A percentile compares a stretch with the other conserved stretches of the same genome.
Evolutionary conservation across 371 early-diverging fungal species (phyloP).

Genomic region (Apophysomyces trapeziformis): DNA sequence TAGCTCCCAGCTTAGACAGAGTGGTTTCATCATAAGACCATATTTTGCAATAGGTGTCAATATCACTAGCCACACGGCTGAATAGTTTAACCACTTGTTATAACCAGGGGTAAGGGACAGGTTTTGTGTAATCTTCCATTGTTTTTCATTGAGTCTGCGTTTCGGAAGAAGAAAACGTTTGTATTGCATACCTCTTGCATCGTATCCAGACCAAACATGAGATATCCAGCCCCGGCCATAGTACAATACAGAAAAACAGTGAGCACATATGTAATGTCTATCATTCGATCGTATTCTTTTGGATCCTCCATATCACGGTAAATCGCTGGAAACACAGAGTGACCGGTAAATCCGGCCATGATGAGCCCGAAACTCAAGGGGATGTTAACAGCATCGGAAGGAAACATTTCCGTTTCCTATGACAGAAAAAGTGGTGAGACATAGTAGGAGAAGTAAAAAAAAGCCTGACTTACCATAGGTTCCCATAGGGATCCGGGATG

Average conservation of each 20-base stretch:
- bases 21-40: slow-evolving; percentile 58
- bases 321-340: slow-evolving; percentile 71
- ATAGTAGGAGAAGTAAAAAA: neutral
- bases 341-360: slow-evolving; percentile 57
- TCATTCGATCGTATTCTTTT: slow-evolving; percentile 49
- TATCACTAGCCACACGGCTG: slow-evolving; percentile 60
- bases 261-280: slow-evolving; percentile 41
- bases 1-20: slow-evolving; percentile 54
- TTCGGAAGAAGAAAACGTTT: neutral
- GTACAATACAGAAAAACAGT: slow-evolving; percentile 33
- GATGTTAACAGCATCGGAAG: slow-evolving; percentile 29
- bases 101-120: slow-evolving; percentile 55
- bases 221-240: slow-evolving; percentile 60
- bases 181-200: slow-evolving; percentile 56
- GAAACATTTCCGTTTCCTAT: slow-evolving; percentile 42
- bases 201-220: slow-evolving; percentile 74
- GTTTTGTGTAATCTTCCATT: slow-evolving; percentile 62
- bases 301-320: slow-evolving; percentile 69
- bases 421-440: slow-evolving; percentile 8
- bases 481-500: slow-evolving; percentile 63
- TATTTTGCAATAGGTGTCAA: slow-evolving; percentile 71
- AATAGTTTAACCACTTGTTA: slow-evolving; percentile 43
- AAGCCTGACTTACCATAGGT: slow-evolving; percentile 38
- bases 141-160: neutral
- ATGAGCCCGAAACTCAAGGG: slow-evolving; percentile 47